Percentiles rank a stretch among this genome's conserved stretches.
Evolutionary conservation across 1,284 basidiomycete species (phyloP).

Genomic region (Ceratobasidium sp.): DNA sequence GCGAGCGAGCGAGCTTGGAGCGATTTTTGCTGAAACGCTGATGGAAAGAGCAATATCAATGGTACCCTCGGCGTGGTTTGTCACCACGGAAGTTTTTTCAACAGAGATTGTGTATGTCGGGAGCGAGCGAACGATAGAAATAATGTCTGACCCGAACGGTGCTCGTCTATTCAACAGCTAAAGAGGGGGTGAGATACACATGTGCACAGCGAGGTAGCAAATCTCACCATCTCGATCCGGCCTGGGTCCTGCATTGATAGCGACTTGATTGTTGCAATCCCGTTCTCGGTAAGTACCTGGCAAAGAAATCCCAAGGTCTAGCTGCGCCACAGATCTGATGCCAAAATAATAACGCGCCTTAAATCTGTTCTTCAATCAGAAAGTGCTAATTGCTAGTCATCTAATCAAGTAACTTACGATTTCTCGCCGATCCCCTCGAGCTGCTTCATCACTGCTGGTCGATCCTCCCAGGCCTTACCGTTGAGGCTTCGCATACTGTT

Average conservation of each 20-base stretch:
- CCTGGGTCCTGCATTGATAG: constrained; percentile 66
- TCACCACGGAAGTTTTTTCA: constrained; percentile 58
- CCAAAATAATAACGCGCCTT: constrained; percentile 58
- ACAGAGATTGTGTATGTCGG: constrained; percentile 69
- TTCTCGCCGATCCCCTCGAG: constrained; percentile 85
- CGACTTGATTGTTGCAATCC: constrained; percentile 69
- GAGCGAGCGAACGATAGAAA: constrained; percentile 68
- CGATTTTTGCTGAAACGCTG: constrained; percentile 65
- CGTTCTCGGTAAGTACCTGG: constrained; percentile 77
- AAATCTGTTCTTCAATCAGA: constrained; percentile 56
- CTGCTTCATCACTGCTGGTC: constrained; percentile 80
- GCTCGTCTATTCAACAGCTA: constrained; percentile 78
- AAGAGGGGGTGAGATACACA: constrained; percentile 22
- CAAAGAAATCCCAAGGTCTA: not conserved
- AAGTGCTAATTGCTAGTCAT: not conserved
- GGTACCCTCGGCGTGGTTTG: constrained; percentile 61
- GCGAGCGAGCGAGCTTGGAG: constrained; percentile 51
- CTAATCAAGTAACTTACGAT: constrained; percentile 64
- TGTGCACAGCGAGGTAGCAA: not conserved
- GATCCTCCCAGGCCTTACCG: constrained; percentile 86
- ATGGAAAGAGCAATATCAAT: constrained; percentile 66
- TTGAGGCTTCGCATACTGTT: constrained; percentile 75
- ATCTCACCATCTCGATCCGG: constrained; percentile 69
- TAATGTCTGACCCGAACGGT: constrained; percentile 75
- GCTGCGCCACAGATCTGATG: not conserved